phyloP scores from a whole-genome alignment of 768 basidiomycete genomes.

The Termitomyces heimii region DNA sequence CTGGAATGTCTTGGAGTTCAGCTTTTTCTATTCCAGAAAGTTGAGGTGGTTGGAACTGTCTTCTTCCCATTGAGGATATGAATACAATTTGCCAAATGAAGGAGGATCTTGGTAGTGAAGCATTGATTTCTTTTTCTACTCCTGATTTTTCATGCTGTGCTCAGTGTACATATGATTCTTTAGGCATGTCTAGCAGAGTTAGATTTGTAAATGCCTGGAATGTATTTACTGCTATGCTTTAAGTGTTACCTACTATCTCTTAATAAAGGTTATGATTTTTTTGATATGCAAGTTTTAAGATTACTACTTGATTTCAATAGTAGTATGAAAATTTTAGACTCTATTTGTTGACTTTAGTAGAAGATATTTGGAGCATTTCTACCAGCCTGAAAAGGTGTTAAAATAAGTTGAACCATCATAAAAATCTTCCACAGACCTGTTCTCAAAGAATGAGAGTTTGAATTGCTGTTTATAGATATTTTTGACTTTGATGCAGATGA shows the following conservation, averaged over 20 bases:
- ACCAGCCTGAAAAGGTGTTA: not conserved
- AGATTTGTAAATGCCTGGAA: not conserved
- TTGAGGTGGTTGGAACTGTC: constrained; percentile 23
- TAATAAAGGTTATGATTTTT: not conserved
- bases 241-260: not conserved
- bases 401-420: not conserved
- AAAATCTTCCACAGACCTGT: not conserved
- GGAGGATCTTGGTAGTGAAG: constrained; percentile 23
- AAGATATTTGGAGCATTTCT: too few species aligned
- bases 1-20: constrained; percentile 26
- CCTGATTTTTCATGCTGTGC: constrained; percentile 17
- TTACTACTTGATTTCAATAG: too few species aligned
- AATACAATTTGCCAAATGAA: constrained; percentile 21
- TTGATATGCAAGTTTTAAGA: too few species aligned
- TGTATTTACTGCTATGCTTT: not conserved
- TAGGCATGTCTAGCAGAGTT: not conserved
- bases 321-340: too few species aligned
- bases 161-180: not conserved
- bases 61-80: constrained; percentile 17
- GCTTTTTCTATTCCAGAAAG: constrained; percentile 18
- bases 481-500: too few species aligned
- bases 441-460: not conserved
- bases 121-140: constrained; percentile 23
- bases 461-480: too few species aligned
- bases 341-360: too few species aligned